Evolutionary conservation across 345 rosid genomes (phyloP).

Genomic region (Gossypium herbaceum): DNA sequence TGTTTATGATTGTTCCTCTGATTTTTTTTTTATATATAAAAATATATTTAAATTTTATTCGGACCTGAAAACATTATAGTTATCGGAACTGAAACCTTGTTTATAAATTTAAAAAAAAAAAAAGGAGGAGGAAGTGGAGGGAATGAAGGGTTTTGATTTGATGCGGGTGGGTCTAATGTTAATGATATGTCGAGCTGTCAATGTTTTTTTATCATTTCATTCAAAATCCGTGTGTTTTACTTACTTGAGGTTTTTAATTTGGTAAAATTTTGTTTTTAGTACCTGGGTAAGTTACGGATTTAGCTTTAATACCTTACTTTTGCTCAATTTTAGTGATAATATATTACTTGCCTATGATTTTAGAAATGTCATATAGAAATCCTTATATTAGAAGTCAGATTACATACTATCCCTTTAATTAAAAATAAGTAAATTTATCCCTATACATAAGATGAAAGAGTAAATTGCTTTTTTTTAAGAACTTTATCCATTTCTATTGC

Average conservation of each 20-base stretch:
- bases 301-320: too few species aligned
- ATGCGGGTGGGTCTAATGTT: not conserved
- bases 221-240: not conserved
- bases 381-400: fast-evolving
- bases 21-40: not conserved
- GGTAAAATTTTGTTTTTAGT: too few species aligned
- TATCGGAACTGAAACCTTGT: conserved; percentile 14
- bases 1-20: not conserved
- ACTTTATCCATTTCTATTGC: too few species aligned
- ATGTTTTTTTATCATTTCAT: not conserved
- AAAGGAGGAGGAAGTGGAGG: not conserved
- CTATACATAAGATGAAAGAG: too few species aligned
- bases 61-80: conserved; percentile 14
- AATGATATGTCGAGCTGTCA: conserved; percentile 9
- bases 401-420: too few species aligned
- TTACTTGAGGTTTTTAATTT: too few species aligned
- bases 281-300: too few species aligned
- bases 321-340: too few species aligned
- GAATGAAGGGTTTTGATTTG: not conserved
- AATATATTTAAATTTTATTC: not conserved
- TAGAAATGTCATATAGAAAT: too few species aligned
- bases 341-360: too few species aligned
- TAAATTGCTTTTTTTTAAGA: too few species aligned
- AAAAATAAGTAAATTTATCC: too few species aligned
- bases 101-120: not conserved